Evolutionary conservation across 208 protist species (phyloP), one percentile per base, ranked within the genome.

Genomic region (Wallacemonas sp.): DNA sequence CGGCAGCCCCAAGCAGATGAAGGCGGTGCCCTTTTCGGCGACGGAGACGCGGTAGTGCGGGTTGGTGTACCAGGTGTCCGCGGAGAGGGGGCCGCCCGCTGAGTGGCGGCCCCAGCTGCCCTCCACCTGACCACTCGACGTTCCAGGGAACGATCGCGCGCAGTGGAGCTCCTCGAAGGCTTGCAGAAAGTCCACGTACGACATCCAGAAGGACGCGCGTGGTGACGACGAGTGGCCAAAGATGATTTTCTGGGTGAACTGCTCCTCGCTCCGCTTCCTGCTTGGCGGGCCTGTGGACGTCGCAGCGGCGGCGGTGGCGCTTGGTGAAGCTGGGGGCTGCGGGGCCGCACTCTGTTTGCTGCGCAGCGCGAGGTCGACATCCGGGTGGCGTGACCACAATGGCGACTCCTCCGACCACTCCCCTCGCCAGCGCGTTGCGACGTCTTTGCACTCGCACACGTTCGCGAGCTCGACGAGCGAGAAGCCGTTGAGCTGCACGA

Each of bases 341-440:
- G 29, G 16, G 32, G 21, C 16, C 12, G 12, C 9, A 44, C 5
- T 32, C 19, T 68, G 19, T 9, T 70, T 68, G 27, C 43, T 39
- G 29, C 73, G 69, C 17, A 96, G 74, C 9, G 79, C 56, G 14
- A 38, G 23, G 11, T 77, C 78, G 2, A 94, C 54, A 38, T 93
- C 88, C 8, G 73, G 77, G 64, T 89, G 60, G 56, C 77, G 73
- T 14, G 68, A 61, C 91, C 91, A 96, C 38, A 83, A 62, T 21
- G 68, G 48, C 1, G 83, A 92, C 44, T 82, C 80, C 36, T 89
- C 83, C 1, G 70, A 81, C 91, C 91, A 96, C 49, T 91, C 85
- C 2, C 91, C 88, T 4, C 70, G 71, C 90, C 90, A 96, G 26
- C 49, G 39, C 24, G 38, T 38, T 52, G 21, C 63, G 26, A 4